Conservation (phyloP, 257 asterid species). For the Pogostemon cablin region DNA sequence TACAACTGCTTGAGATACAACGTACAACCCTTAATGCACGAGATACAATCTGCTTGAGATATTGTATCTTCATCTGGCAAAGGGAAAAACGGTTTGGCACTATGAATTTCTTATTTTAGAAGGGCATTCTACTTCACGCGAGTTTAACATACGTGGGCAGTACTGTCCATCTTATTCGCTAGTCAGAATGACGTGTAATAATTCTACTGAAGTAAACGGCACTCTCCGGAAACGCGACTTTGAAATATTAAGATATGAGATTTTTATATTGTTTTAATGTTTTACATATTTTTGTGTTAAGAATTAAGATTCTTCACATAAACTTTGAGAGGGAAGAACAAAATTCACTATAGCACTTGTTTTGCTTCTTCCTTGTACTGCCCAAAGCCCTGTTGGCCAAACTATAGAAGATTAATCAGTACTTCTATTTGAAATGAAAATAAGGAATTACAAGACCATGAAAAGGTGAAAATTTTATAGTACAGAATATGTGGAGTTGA, state of each 20-base stretch:
- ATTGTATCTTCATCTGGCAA: constrained; percentile 43
- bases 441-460: too few species aligned
- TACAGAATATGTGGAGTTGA: too few species aligned
- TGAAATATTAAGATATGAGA: not conserved
- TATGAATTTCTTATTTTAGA: constrained; percentile 37
- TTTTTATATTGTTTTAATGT: constrained; percentile 22
- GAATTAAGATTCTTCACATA: constrained; percentile 36
- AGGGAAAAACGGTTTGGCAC: constrained; percentile 40
- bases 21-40: constrained; percentile 38
- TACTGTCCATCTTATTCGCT: constrained; percentile 36
- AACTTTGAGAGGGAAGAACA: constrained; percentile 51
- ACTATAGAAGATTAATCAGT: too few species aligned
- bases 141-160: rapidly evolving
- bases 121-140: constrained; percentile 33
- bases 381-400: too few species aligned
- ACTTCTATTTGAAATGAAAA: too few species aligned
- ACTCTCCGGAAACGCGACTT: constrained; percentile 29
- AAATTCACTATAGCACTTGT: not conserved
- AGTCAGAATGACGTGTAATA: constrained; percentile 15
- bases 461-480: too few species aligned
- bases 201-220: not conserved
- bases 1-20: constrained; percentile 15
- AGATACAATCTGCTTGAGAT: constrained; percentile 29
- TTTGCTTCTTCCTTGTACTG: too few species aligned
- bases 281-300: constrained; percentile 11